Evolutionary conservation across 2,329 filamentous ascomycete species (phyloP).

Genomic region (Harringtonia lauricola): DNA sequence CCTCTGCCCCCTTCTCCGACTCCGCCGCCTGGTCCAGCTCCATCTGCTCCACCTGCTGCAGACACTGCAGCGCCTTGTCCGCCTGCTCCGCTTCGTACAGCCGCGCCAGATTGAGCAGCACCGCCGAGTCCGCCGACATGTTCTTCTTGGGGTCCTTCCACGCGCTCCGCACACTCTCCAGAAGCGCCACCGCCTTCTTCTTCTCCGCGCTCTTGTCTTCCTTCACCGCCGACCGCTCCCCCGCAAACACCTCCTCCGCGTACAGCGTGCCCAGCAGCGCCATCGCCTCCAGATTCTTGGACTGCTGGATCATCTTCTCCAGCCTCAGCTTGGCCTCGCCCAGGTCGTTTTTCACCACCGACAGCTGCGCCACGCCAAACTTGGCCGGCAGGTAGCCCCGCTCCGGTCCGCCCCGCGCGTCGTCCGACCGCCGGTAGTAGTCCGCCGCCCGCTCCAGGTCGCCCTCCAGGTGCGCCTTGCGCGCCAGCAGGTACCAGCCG

Average conservation of each 20-base stretch:
- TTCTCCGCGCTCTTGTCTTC: slow-evolving; percentile 81
- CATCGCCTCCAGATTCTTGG: slow-evolving; percentile 79
- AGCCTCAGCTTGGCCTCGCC: slow-evolving; percentile 87
- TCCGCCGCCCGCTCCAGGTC: slow-evolving; percentile 67
- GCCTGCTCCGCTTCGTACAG: slow-evolving; percentile 80
- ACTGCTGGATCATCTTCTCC: slow-evolving; percentile 86
- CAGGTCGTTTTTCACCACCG: slow-evolving; percentile 71
- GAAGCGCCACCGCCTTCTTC: slow-evolving; percentile 74
- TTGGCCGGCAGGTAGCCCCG: slow-evolving; percentile 88
- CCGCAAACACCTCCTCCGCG: slow-evolving; percentile 85
- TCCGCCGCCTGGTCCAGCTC: slow-evolving; percentile 70
- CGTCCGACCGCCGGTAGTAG: slow-evolving; percentile 82
- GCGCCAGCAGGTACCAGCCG: slow-evolving; percentile 88
- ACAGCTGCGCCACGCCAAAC: slow-evolving; percentile 84
- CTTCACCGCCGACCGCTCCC: slow-evolving; percentile 50
- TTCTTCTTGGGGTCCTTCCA: slow-evolving; percentile 94
- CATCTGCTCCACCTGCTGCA: slow-evolving; percentile 84
- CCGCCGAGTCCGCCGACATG: slow-evolving; percentile 67
- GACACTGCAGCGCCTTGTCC: slow-evolving; percentile 83
- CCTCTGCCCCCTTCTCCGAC: slow-evolving; percentile 51
- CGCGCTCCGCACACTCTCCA: slow-evolving; percentile 73
- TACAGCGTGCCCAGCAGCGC: slow-evolving; percentile 83
- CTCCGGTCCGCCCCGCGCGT: slow-evolving; percentile 84
- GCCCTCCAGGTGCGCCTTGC: slow-evolving; percentile 79
- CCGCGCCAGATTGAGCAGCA: slow-evolving; percentile 82